Base-by-base conservation (phyloP, 768 basidiomycete species). In the Boletus vermiculosoides region DNA sequence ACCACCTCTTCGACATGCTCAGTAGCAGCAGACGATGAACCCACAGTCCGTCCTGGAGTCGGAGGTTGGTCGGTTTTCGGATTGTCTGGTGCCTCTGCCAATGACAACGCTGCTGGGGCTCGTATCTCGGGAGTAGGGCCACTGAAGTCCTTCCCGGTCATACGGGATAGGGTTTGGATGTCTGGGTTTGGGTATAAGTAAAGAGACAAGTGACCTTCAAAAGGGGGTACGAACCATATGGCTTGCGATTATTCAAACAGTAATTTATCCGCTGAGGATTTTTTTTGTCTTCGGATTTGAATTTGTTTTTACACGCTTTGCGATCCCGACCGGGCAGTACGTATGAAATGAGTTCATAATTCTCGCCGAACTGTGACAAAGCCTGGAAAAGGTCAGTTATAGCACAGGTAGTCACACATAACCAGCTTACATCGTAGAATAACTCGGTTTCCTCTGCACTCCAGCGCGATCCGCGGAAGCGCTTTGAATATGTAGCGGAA, bases 251-350 rank as follows among this genome's bases (percentile, higher is more conserved):
- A 56, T 83, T 83, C n/a, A 95, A 73, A 66, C 85, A 88, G 58
- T 82, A 77, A 57, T 85, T 87, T 55, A 96, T 89, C 46, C 87
- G 78, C n/a, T 79, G 80, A 30, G 85, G 79, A 68, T 94, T 87
- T 68, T 83, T 84, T 74, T 82, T 90, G 69, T 94, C 93, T 70
- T 96, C 94, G 0, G 85, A 80, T 65, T 92, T 94, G 77, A 94
- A 96, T 68, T 96, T 96, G 71, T 91, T 89, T 73, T 92, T 94
- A 71, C 94, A 93, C 28, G 93, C 87, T 66, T 89, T 92, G 20
- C 94, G 81, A 66, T 92, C 90, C 16, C 94, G 86, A 18, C 88
- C 87, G 39, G 92, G 91, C 20, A 96, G 79, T 13, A 94, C 80
- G 63, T 86, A 86, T 3, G 94, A 90, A 58, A 96, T 94, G 41